A percentile compares a stretch with the other conserved stretches of the same genome.
Conservation (phyloP, 148 eudicot genomes). For the Amaranthus cruentus region DNA sequence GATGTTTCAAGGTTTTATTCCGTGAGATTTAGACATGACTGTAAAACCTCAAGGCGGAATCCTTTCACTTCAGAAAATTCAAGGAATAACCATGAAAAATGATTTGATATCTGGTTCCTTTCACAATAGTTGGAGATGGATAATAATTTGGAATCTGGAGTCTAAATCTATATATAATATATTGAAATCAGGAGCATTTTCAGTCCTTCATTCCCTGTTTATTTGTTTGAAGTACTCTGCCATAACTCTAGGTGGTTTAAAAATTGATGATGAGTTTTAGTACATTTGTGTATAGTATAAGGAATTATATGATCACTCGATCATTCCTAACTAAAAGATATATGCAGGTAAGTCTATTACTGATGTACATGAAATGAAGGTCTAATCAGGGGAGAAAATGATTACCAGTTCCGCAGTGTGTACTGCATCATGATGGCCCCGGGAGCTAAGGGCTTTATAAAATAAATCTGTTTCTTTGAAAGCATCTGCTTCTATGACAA, state of each 20-base stretch:
- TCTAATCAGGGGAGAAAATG: neutral
- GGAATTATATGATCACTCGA: neutral
- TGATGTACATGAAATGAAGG: neutral
- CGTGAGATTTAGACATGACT: neutral
- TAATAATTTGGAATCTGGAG: neutral
- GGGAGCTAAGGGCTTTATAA: conserved; percentile 77
- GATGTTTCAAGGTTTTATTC: neutral
- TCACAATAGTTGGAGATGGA: neutral
- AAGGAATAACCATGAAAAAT: neutral
- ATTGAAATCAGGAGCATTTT: neutral
- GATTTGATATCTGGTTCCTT: neutral
- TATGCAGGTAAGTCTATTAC: neutral
- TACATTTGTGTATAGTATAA: neutral
- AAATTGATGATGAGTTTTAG: neutral
- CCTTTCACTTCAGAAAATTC: neutral
- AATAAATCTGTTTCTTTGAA: conserved; percentile 95
- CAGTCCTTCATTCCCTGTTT: neutral
- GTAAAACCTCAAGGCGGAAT: neutral
- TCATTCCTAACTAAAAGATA: neutral
- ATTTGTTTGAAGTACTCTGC: too few relatives aligned
- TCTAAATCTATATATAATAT: neutral
- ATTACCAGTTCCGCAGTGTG: conserved; percentile 92
- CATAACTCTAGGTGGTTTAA: neutral
- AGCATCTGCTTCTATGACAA: conserved; percentile 98
- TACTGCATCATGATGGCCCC: conserved; percentile 87